phyloP scores from a whole-genome alignment of 2,329 filamentous ascomycete genomes.

The Penicillium sclerotigenum region DNA sequence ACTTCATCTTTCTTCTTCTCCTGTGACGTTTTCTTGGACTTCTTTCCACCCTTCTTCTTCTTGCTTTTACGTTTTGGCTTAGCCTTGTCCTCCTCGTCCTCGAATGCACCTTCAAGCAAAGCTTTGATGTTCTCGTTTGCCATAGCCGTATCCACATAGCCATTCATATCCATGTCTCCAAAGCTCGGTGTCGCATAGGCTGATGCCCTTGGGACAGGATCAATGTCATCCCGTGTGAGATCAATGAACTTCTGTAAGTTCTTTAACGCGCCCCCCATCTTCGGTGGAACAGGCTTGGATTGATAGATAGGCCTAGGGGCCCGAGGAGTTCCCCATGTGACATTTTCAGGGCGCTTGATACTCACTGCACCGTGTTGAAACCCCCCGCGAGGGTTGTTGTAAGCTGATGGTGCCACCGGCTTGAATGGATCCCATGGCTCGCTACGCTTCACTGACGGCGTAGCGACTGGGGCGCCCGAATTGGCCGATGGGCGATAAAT shows the following conservation, averaged over 20 bases:
- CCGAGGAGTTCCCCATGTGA: constrained; percentile 48
- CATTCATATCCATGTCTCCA: constrained; percentile 53
- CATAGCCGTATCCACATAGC: constrained; percentile 48
- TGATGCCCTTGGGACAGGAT: constrained; percentile 46
- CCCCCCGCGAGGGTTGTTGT: constrained; percentile 33
- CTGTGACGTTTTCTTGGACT: constrained; percentile 10
- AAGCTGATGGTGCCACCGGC: constrained; percentile 37
- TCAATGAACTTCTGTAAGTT: constrained; percentile 50
- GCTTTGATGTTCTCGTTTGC: constrained; percentile 54
- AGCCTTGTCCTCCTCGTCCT: constrained; percentile 45
- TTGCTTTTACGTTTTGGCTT: constrained; percentile 39
- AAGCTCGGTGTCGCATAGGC: constrained; percentile 48
- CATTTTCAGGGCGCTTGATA: constrained; percentile 51
- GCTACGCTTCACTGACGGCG: constrained; percentile 25
- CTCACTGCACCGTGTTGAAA: constrained; percentile 35
- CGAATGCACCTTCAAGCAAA: constrained; percentile 50
- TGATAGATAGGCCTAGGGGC: constrained; percentile 53
- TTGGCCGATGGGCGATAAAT: constrained; percentile 19
- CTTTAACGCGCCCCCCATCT: constrained; percentile 42
- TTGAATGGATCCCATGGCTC: constrained; percentile 43
- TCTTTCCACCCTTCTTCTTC: constrained; percentile 27
- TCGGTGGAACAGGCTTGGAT: constrained; percentile 44
- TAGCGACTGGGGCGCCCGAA: constrained; percentile 16
- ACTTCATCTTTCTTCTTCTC: constrained; percentile 2
- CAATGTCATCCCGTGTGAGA: constrained; percentile 49